Evolutionary conservation across 1,284 basidiomycete species (phyloP).

Genomic region (Austroboletus novae-zelandiae): DNA sequence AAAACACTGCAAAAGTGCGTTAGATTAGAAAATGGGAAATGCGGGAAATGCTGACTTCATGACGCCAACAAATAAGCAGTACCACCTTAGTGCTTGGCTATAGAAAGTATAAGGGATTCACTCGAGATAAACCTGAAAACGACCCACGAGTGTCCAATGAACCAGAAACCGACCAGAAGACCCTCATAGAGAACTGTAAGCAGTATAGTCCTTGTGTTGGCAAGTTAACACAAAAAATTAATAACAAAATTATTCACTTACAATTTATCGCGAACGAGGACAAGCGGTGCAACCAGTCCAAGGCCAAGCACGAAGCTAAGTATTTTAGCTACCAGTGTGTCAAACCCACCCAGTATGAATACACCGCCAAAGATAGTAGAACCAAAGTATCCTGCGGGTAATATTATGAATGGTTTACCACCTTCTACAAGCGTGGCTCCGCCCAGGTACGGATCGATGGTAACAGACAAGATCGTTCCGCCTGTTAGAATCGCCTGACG

Average conservation of each 20-base stretch:
- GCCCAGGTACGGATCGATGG: conserved; percentile 79
- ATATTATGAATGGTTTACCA: conserved; percentile 65
- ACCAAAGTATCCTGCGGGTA: conserved; percentile 74
- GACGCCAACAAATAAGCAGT: conserved; percentile 76
- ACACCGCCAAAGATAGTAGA: conserved; percentile 76
- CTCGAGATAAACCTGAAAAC: conserved; percentile 13
- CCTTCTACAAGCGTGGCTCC: conserved; percentile 76
- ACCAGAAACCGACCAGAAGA: conserved; percentile 80
- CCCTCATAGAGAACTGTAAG: conserved; percentile 73
- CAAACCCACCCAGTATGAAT: conserved; percentile 76
- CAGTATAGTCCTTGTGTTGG: conserved; percentile 63
- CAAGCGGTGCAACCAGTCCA: conserved; percentile 69
- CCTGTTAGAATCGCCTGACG: conserved; percentile 71
- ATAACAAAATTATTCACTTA: conserved; percentile 37
- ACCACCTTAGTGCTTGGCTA: conserved; percentile 71
- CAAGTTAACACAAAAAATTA: conserved; percentile 7
- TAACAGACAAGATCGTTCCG: conserved; percentile 69
- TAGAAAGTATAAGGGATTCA: conserved; percentile 6
- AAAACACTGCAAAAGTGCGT: conserved; percentile 51
- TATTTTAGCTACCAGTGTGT: conserved; percentile 76
- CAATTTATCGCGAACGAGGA: conserved; percentile 81
- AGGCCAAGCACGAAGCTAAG: conserved; percentile 78
- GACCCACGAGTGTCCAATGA: conserved; percentile 75
- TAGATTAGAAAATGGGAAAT: conserved; percentile 9
- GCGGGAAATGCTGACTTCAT: conserved; percentile 63